These are phyloP conservation scores for Gracilaria caudata DNA, from an alignment of 23 red algal genomes.

Conservation along the genomic window DNA sequence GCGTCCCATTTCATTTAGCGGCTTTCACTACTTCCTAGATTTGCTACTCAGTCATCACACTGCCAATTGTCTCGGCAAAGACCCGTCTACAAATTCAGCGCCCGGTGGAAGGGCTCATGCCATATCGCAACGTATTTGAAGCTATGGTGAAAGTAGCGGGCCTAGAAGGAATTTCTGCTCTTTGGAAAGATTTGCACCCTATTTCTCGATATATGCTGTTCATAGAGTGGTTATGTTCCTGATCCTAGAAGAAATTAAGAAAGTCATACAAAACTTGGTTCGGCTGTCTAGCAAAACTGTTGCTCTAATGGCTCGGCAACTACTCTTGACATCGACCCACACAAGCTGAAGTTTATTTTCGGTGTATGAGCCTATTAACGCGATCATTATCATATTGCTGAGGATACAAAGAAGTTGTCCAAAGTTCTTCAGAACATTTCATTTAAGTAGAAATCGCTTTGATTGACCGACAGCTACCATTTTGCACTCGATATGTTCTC, in stretches of 20 bases:
- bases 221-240: constrained; percentile 92
- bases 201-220: constrained; percentile 79
- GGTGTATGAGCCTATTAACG: too few relatives aligned
- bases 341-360: too few relatives aligned
- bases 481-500: too few relatives aligned
- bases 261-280: constrained; percentile 16
- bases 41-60: constrained; percentile 71
- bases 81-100: constrained; percentile 84
- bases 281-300: too few relatives aligned
- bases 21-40: constrained; percentile 84
- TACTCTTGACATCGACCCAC: too few relatives aligned
- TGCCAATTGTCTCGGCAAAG: constrained; percentile 95
- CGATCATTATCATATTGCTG: too few relatives aligned
- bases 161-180: constrained; percentile 71
- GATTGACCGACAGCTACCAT: too few relatives aligned
- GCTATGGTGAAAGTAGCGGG: constrained; percentile 70
- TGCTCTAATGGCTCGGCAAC: too few relatives aligned
- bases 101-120: constrained; percentile 6
- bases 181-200: constrained; percentile 86
- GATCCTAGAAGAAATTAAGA: constrained; percentile 84
- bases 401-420: too few relatives aligned
- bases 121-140: constrained; percentile 63
- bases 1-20: constrained; percentile 76
- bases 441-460: too few relatives aligned
- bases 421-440: too few relatives aligned